Conservation (phyloP, 129 eudicot genomes). For the Smallanthus sonchifolius region DNA sequence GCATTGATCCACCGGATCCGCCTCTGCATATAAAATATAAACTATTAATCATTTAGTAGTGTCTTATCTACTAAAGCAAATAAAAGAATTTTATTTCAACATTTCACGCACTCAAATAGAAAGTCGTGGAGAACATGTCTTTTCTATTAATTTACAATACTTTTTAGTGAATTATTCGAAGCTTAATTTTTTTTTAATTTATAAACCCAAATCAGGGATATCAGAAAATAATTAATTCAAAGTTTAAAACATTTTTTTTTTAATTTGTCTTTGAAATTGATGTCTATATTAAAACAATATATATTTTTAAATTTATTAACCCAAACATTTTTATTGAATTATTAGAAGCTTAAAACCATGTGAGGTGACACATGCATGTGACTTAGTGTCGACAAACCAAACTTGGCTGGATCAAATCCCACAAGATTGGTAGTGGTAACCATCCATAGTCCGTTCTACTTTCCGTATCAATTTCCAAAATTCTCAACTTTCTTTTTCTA, state of each 20-base stretch:
- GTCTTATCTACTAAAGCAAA: not conserved
- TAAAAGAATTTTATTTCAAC: not conserved
- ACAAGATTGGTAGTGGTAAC: conserved; percentile 3
- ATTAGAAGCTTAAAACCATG: conserved; percentile 26
- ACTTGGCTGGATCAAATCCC: conserved; percentile 9
- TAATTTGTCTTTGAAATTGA: no score
- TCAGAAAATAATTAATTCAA: no score
- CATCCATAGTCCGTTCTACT: conserved; percentile 32
- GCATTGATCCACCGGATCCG: no score
- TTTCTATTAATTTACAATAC: no score
- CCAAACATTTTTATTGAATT: no score
- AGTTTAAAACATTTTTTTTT: no score
- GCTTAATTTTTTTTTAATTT: not conserved
- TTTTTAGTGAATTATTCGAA: no score
- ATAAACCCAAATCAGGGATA: no score
- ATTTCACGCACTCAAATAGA: not conserved
- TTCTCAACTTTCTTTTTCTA: not conserved
- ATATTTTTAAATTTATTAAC: no score
- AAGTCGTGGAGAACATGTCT: not conserved
- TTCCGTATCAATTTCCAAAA: conserved; percentile 32
- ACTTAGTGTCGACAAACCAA: conserved; percentile 16
- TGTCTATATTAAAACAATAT: no score
- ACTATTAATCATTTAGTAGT: not conserved
- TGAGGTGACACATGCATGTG: conserved; percentile 31
- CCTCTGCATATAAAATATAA: not conserved